Evolutionary conservation across 2,329 filamentous ascomycete species (phyloP), one percentile per base, ranked within the genome.

Genomic region (Beauveria brongniartii): DNA sequence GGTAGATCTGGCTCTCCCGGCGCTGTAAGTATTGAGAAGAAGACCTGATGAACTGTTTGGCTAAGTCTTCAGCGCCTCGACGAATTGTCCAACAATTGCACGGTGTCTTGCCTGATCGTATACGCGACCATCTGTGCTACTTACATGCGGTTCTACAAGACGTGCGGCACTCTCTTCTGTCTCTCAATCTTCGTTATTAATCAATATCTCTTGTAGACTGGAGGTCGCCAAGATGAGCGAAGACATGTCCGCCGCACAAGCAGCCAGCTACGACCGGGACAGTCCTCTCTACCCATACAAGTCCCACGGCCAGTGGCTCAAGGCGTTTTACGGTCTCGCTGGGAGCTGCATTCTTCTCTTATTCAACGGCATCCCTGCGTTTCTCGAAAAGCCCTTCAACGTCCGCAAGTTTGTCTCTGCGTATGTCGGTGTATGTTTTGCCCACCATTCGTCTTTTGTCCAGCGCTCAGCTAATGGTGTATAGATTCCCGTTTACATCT

Each of bases 61-160:
- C 63, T 69, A 50, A 65, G 9, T 30, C 5, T n/a, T 2, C 58
- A 75, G 74, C 67, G 72, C 40, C 63, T 76, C 30, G 67, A 68
- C 20, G 74, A 76, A 61, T 68, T 77, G 16, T 70, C 70, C 10
- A 71, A 71, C 50, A 74, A 74, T 52, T 73, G 70, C 58, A 72
- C 72, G 1, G 72, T 74, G 6, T 73, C 74, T 14, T 74, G 70
- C 64, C 65, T 76, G n/a, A 73, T 76, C 47, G 73, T 76, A 2
- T 77, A 75, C 52, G 66, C 68, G 22, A 70, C 71, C 16, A 74
- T 77, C 18, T 76, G 74, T 57, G 73, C 70, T 24, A 74, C 75
- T 0, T 77, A 76, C 66, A 67, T 77, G 43, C 70, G 63, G 30
- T 75, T 75, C 63, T 75, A 70, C 65, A 69, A 69, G 58, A 72